phyloP scores from a whole-genome alignment of 768 basidiomycete species.

The Russula vinacea region DNA sequence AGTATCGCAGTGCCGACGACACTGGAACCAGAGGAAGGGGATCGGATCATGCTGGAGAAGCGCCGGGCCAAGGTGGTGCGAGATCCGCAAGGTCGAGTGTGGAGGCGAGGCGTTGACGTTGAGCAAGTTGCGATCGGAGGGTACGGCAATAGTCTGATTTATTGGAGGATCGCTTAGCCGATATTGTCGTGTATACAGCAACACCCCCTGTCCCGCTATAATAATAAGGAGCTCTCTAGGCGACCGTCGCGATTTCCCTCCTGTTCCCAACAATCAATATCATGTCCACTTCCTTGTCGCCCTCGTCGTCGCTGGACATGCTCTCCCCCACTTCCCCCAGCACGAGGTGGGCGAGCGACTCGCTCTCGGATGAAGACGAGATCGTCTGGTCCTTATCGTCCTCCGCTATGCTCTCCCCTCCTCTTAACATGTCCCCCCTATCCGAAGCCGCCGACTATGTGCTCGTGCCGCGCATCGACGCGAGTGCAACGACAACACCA shows the following conservation, averaged over 20 bases:
- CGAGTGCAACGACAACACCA: conserved; percentile 44
- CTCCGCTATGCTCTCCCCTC: conserved; percentile 16
- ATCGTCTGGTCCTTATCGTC: conserved; percentile 30
- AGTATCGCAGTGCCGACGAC: conserved; percentile 54
- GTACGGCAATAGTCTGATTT: conserved; percentile 60
- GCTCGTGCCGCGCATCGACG: conserved; percentile 46
- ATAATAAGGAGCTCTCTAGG: conserved; percentile 5
- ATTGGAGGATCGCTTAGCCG: conserved; percentile 55
- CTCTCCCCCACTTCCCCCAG: conserved; percentile 19
- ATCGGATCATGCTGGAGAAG: conserved; percentile 56
- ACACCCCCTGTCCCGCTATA: not conserved
- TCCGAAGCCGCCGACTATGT: conserved; percentile 34
- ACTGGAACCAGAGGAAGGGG: conserved; percentile 51
- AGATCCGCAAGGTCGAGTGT: conserved; percentile 58
- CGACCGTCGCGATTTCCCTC: not conserved
- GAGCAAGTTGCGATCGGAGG: conserved; percentile 64
- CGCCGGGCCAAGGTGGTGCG: conserved; percentile 51
- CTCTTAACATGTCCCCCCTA: conserved; percentile 26
- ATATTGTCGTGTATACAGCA: no score
- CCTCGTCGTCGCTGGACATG: conserved; percentile 18
- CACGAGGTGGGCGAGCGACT: conserved; percentile 26
- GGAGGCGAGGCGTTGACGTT: conserved; percentile 57
- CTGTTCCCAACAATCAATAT: not conserved
- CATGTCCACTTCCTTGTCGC: conserved; percentile 23
- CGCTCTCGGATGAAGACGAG: conserved; percentile 27